phyloP scores from a whole-genome alignment of 805 yeast species.

The Cyberlindnera meyerae region DNA sequence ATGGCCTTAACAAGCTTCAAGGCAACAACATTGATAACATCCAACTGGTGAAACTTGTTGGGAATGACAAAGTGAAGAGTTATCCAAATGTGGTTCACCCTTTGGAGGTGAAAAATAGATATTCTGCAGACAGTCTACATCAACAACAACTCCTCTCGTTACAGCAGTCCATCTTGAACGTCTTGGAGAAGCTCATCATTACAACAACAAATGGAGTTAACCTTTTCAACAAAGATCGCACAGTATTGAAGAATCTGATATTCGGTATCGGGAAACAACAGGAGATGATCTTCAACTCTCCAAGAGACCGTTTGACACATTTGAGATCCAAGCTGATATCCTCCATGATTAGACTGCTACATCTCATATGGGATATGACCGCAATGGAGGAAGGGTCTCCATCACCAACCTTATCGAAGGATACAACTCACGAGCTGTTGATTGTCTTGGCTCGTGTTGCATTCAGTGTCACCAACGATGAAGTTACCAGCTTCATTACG shows the following conservation, averaged over 20 bases:
- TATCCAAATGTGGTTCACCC: conserved; percentile 15
- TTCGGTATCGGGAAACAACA: conserved; percentile 29
- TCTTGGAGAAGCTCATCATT: conserved; percentile 41
- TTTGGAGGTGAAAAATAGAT: conserved; percentile 17
- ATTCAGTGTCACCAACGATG: conserved; percentile 38
- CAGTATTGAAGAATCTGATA: conserved; percentile 19
- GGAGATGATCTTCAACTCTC: conserved; percentile 26
- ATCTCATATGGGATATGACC: conserved; percentile 24
- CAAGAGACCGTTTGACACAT: conserved; percentile 22
- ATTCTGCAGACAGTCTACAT: conserved; percentile 35
- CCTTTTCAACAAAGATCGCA: conserved; percentile 18
- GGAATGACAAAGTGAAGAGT: conserved; percentile 19
- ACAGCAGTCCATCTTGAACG: conserved; percentile 39
- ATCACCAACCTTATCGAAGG: conserved; percentile 26
- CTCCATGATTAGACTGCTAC: conserved; percentile 16
- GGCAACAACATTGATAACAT: conserved; percentile 46
- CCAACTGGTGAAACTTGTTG: conserved; percentile 40
- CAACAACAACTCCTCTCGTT: conserved; percentile 40
- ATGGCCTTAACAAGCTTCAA: conserved; percentile 48
- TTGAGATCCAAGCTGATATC: conserved; percentile 20
- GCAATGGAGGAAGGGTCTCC: conserved; percentile 7
- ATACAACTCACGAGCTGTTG: conserved; percentile 38
- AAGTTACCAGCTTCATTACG: conserved; percentile 35
- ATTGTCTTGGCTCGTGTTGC: conserved; percentile 50
- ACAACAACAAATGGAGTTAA: conserved; percentile 19